Evolutionary conservation across 2,329 filamentous ascomycete genomes (phyloP).

Genomic region (Periconia sp.): DNA sequence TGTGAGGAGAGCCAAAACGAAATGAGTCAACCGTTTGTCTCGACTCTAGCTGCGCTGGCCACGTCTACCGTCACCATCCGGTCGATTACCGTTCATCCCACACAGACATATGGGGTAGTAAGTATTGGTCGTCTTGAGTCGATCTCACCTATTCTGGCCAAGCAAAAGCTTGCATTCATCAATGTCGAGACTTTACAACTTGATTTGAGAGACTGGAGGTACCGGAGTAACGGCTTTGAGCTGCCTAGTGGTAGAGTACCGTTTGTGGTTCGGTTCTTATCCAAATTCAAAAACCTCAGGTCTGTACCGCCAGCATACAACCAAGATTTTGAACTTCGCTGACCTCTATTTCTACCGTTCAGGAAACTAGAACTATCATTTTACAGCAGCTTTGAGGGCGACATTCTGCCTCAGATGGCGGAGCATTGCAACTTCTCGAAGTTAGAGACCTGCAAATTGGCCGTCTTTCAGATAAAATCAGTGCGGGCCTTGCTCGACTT

Average conservation of each 20-base stretch:
- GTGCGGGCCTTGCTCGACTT: conserved; percentile 19
- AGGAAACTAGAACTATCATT: conserved; percentile 25
- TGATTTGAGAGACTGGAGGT: conserved; percentile 36
- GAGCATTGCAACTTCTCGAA: conserved; percentile 21
- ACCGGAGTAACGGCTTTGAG: conserved; percentile 28
- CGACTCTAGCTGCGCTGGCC: conserved; percentile 21
- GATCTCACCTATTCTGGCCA: conserved; percentile 14
- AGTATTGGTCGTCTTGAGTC: conserved; percentile 24
- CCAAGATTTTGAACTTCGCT: no score
- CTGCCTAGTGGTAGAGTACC: conserved; percentile 21
- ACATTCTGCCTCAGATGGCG: conserved; percentile 31
- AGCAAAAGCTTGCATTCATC: conserved; percentile 13
- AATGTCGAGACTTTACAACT: conserved; percentile 21
- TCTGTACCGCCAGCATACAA: no score
- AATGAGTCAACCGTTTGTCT: conserved; percentile 26
- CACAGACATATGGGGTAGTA: conserved; percentile 17
- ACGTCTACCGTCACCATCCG: conserved; percentile 15
- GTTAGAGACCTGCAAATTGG: conserved; percentile 22
- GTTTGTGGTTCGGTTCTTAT: conserved; percentile 35
- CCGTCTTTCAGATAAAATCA: conserved; percentile 20
- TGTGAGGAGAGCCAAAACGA: conserved; percentile 27
- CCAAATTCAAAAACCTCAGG: conserved; percentile 24
- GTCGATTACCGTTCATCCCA: conserved; percentile 11
- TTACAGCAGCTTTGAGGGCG: conserved; percentile 28
- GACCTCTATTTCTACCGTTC: no score